A percentile compares a stretch with the other conserved stretches of the same genome.
Evolutionary conservation across 2,329 filamentous ascomycete species (phyloP).

Genomic region (Microdochium nivale): DNA sequence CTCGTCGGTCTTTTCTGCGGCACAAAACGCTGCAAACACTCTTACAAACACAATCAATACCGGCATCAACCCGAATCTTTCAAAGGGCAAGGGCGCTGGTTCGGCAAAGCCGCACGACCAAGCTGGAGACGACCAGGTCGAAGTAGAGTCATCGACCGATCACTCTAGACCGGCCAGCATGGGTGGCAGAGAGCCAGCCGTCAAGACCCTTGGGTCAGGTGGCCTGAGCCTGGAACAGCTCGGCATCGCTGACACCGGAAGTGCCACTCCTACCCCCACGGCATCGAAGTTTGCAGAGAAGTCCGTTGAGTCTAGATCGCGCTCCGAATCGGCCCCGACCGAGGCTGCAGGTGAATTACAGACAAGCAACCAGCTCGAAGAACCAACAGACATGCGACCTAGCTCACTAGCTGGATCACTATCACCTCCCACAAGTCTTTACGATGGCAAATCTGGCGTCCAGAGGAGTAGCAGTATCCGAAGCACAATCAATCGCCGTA

Average conservation of each 20-base stretch:
- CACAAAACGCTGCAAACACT: slow-evolving; percentile 80
- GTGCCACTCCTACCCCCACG: slow-evolving; percentile 45
- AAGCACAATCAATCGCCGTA: slow-evolving; percentile 50
- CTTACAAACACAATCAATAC: slow-evolving; percentile 52
- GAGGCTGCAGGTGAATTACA: slow-evolving; percentile 25
- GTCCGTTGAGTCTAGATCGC: slow-evolving; percentile 30
- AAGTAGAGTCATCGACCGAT: slow-evolving; percentile 34
- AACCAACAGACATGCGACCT: slow-evolving; percentile 28
- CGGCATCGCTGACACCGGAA: slow-evolving; percentile 60
- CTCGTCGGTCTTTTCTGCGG: slow-evolving; percentile 84
- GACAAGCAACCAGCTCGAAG: slow-evolving; percentile 27
- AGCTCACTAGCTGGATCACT: slow-evolving; percentile 42
- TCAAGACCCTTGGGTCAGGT: slow-evolving; percentile 83
- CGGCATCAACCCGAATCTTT: slow-evolving; percentile 57
- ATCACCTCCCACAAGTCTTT: slow-evolving; percentile 58
- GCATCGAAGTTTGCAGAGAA: slow-evolving; percentile 44
- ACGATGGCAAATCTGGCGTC: slow-evolving; percentile 53
- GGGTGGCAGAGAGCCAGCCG: slow-evolving; percentile 61
- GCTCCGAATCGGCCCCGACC: slow-evolving; percentile 52
- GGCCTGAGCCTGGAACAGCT: slow-evolving; percentile 85
- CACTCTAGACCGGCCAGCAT: slow-evolving; percentile 29
- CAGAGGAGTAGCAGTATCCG: slow-evolving; percentile 60
- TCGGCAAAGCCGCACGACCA: slow-evolving; percentile 26
- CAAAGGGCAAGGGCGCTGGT: slow-evolving; percentile 37
- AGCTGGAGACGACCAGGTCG: slow-evolving; percentile 27